Base-by-base conservation (phyloP, 352 stramenopile genomes). In the Pythium coloratum region DNA sequence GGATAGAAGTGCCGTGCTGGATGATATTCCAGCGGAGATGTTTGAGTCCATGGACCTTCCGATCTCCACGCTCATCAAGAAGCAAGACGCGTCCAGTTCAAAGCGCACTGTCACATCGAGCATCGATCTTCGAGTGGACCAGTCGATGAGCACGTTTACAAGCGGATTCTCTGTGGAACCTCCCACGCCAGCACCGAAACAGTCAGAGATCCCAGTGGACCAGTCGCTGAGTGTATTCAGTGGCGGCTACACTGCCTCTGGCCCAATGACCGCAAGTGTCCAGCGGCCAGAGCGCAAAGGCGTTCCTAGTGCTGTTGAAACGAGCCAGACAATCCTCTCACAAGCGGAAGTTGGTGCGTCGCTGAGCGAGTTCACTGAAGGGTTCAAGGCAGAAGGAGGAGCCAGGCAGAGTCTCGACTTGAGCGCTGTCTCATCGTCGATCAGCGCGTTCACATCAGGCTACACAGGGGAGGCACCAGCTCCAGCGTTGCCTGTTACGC, bases 21-120 rank as follows among this genome's bases (percentile, higher is more conserved):
- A 60, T 44, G 67, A 53, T 18, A 83, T 84, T 34, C 76, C 78
- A 24, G 36, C 69, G 6, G 79, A 88, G 56, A 79, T 86, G 71
- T 64, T 84, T 16, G 67, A 88, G 33, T 85, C 79, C 0, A 77
- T 84, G 32, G 73, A 86, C 10, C 24, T 79, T 5, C 58, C 64
- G 1, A 30, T 65, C 7, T 62, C 64, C 8, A 71, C 2, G 3
- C 26, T 63, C 7, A 20, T 30, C 8, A 64, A 64, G 32, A 36
- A 47, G 14, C 54, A 69, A 24, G 42, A 55, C 3, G 51, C 44
- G 1, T 26, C 2, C 8, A n/a, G 26, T n/a, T 12, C 20, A 12
- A 57, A 16, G 16, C 36, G 28, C 44, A 53, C 46, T 42, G 46
- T 60, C 3, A 51, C 30, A 3, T 61, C 55, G 4, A 73, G 67